Evolutionary conservation across 2,329 filamentous ascomycete genomes (phyloP), one percentile per base, ranked within the genome.

Genomic region (Trichothecium sympodiale): DNA sequence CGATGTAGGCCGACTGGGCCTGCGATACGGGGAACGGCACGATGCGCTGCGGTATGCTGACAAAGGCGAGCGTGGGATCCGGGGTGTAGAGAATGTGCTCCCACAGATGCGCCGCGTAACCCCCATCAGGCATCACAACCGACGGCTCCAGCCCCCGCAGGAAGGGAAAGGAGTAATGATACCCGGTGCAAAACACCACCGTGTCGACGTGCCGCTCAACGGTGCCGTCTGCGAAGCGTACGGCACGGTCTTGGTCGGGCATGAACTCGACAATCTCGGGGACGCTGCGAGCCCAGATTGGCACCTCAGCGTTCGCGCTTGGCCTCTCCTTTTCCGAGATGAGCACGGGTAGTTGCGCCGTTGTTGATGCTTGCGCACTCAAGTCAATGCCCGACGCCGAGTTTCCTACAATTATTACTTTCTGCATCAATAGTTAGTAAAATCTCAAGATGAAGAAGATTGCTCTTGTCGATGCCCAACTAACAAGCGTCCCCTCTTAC

Each of bases 151-250:
- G 46, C 3, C 53, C 49, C 17, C 55, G 48, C 5, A 78, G 48
- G 48, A 93, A 94, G 0, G 86, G 85, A 37, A 81, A 82, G 1
- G 79, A 76, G 59, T 86, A 93, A 41, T 89, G 73, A 51, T 91
- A 94, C 0, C 87, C 87, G 0, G 87, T 94, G 53, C 83, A 86
- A 56, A 88, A 94, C 13, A 94, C 52, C 9, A 94, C 61, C 0
- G 73, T 68, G 48, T 94, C 86, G 33, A 94, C 58, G 17, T 75
- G 61, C 2, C 58, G 56, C 50, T 85, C 81, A 7, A 79, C 50
- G 0, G 62, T 64, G 2, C 77, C 78, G 43, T 83, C 66, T 29
- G 67, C 62, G 39, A 89, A 83, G 26, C 68, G 63, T 0, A 86
- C 37, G 65, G 53, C n/a, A 59, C 62, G 17, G 60, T 67, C 41